Percentiles rank a stretch among this genome's conserved stretches.
Evolutionary conservation across 176 grass and related monocot genomes (phyloP).

Genomic region (Carex myosuroides): DNA sequence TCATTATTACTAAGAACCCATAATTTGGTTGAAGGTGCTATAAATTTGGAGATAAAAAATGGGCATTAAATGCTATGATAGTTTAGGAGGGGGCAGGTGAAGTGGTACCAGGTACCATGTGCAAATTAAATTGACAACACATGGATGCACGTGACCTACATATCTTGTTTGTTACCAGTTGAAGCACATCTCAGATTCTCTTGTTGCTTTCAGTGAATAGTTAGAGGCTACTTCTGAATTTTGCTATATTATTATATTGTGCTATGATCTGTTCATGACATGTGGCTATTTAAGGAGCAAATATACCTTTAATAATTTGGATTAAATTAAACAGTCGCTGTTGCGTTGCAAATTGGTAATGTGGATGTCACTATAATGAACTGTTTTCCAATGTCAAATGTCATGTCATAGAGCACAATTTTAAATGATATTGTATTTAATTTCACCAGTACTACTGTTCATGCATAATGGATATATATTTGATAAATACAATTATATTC

Average conservation of each 20-base stretch:
- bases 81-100: too few relatives aligned
- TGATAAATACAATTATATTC: neutral
- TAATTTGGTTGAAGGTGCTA: too few relatives aligned
- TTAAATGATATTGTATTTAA: neutral
- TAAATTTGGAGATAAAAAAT: neutral
- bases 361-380: too few relatives aligned
- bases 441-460: neutral
- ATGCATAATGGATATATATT: neutral
- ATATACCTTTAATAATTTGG: neutral
- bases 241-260: constrained; percentile 2
- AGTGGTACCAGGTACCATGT: constrained; percentile 5
- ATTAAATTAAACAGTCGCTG: neutral
- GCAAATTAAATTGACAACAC: neutral
- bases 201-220: constrained; percentile 3
- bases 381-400: neutral
- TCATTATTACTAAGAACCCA: too few relatives aligned
- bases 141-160: constrained; percentile 14
- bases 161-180: neutral
- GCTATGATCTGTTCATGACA: neutral
- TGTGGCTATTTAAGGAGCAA: neutral
- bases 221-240: neutral
- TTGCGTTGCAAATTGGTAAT: neutral
- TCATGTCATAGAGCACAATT: neutral
- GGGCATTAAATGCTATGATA: neutral
- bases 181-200: neutral